A percentile compares a stretch with the other conserved stretches of the same genome.
phyloP scores from a whole-genome alignment of 1,284 basidiomycete genomes.

The Polyporus tsugae region DNA sequence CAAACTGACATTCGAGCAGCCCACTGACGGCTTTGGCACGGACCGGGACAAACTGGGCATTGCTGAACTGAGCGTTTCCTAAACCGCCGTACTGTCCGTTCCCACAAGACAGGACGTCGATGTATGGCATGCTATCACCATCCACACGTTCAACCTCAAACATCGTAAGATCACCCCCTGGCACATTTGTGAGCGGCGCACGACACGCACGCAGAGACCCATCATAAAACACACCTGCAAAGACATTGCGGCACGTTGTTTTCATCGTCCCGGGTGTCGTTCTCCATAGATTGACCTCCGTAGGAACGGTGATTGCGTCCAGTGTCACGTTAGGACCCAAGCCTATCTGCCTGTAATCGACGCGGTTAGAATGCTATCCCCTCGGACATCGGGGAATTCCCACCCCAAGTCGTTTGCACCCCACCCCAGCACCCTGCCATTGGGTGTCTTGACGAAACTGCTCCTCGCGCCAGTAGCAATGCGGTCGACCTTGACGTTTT shows the following conservation, averaged over 20 bases:
- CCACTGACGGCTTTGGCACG: constrained; percentile 87
- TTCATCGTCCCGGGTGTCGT: constrained; percentile 60
- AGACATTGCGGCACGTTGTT: constrained; percentile 71
- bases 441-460: constrained; percentile 75
- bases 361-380: background rate
- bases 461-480: constrained; percentile 79
- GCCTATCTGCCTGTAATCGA: constrained; percentile 74
- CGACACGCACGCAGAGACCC: background rate
- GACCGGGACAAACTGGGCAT: constrained; percentile 75
- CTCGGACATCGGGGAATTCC: constrained; percentile 29
- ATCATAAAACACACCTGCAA: constrained; percentile 60
- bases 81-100: constrained; percentile 89
- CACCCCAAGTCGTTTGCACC: constrained; percentile 88
- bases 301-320: constrained; percentile 83
- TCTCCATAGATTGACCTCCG: constrained; percentile 82
- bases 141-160: constrained; percentile 77
- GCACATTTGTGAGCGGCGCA: constrained; percentile 10
- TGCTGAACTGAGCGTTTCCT: constrained; percentile 84
- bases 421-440: constrained; percentile 88
- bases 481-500: constrained; percentile 70
- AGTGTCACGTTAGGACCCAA: constrained; percentile 76
- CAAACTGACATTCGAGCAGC: constrained; percentile 78
- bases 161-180: constrained; percentile 81
- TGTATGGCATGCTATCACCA: constrained; percentile 48
- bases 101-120: constrained; percentile 86